Evolutionary conservation across 495 filamentous ascomycete genomes (phyloP), one percentile per base, ranked within the genome.

Genomic region (Hyaloscypha finlandica): DNA sequence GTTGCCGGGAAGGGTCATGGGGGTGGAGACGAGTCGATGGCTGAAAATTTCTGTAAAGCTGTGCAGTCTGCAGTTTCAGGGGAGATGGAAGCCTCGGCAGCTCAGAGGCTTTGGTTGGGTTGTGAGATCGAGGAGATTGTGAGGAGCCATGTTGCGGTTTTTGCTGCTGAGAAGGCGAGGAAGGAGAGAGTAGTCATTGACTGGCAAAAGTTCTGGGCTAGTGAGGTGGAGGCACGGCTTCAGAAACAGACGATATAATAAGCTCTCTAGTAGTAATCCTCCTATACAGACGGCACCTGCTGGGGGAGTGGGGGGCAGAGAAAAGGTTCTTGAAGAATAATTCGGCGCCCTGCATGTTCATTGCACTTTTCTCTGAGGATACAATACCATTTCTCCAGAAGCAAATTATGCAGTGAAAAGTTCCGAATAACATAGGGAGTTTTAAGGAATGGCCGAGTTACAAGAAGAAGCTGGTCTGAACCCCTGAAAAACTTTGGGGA

Each of bases 121-220:
- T 93, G 91, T 77, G 89, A 86, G 0, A 74, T 94, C 2, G 92
- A 94, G 61, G 94, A 97, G 71, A 84, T 86, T 12, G 84, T 98
- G 9, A 83, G 89, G 37, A 96, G 91, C 68, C 94, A 97, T 79
- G 93, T 89, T 1, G 85, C 93, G 76, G 94, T 97, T 2, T 97
- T 96, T 80, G 93, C 91, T 54, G 94, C 93, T 0, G 94, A 97
- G 77, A 89, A 95, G 71, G 92, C 93, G 20, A 81, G 94, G 63
- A 78, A 76, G 48, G 81, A 84, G 59, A 83, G 83, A 70, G 87
- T 81, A 71, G 86, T 93, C 32, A 78, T 97, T 0, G 82, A 85
- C 61, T 97, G 92, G 92, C 74, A 75, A 64, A 77, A 84, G 31
- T 97, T 93, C 92, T 97, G 92, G 91, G 74, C 76, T n/a, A 73